Evolutionary conservation across 2,329 filamentous ascomycete species (phyloP), one percentile per base, ranked within the genome.

Genomic region (Diaporthe humulicola): DNA sequence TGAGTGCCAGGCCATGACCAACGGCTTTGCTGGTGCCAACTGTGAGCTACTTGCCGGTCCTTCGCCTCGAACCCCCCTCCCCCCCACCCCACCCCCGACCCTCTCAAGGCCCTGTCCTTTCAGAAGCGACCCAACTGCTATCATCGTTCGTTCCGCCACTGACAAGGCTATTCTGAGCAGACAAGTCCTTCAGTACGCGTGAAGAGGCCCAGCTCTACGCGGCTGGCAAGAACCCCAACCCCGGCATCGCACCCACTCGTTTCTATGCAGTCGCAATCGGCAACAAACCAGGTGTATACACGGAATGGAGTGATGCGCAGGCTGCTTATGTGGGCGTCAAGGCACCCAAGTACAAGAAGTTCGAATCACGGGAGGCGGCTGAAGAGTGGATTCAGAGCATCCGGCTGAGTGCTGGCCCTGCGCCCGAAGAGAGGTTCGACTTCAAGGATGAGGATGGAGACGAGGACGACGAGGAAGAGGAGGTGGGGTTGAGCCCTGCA

Each of bases 191-290:
- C 81, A 85, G 88, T 14, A 91, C 89, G 0, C 86, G 89, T 74
- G 89, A 92, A 76, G 95, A 98, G 75, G 96, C 96, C n/a, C 90
- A 94, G 79, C 91, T 90, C 2, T 98, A 94, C 81, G 87, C 95
- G 36, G 90, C 89, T 1, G 94, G 94, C 61, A 89, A 88, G 77
- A 88, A 89, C 73, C 83, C 83, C 4, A 78, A 81, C 19, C 80
- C 84, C 22, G 79, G 84, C 28, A 79, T 85, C 30, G 82, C 85
- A 54, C 84, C 87, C 60, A 80, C 85, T 67, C 86, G 85, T 66
- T 93, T 88, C 82, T 93, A 93, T 79, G 91, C 88, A 4, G 90
- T 93, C 8, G 91, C 90, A 1, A 85, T 90, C 7, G 91, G 91
- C n/a, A 85, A 84, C 57, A 83, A 82, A 25, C 89, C 90, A 2